Evolutionary conservation across 768 basidiomycete genomes (phyloP), one percentile per base, ranked within the genome.

Genomic region (Daedaleopsis sinensis): DNA sequence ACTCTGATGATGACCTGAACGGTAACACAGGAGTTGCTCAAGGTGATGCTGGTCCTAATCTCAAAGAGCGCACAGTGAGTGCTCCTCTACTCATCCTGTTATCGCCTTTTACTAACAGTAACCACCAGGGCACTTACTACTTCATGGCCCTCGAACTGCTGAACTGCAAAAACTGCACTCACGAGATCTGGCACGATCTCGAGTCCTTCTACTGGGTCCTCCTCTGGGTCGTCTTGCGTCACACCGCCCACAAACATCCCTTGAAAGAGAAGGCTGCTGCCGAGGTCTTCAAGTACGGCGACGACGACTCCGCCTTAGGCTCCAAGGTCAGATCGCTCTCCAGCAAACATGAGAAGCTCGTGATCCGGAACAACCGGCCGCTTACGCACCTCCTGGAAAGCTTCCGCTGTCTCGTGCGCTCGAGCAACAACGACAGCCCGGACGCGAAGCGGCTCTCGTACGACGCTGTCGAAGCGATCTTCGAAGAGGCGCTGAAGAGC

Each of bases 161-260:
- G n/a, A 5, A 37, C 10, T 19, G 5, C 1, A 23, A 1, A 9
- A 1, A 37, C 37, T 9, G 11, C 3, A 2, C 10, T 15, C 35
- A 5, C 48, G 49, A 16, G 7, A 37, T 36, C n/a, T 32, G 3
- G 23, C 59, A 55, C 18, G 59, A 61, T 37, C 53, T 58, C 18
- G 58, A 59, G 44, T 59, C 58, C 9, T 39, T 54, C 58, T 61
- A 50, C 37, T 61, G 59, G 59, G 37, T 55, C 16, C 48, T 61
- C 47, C 18, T 65, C 11, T 65, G 55, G 59, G 19, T 58, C 24
- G 49, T 61, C 19, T 51, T 65, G 5, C 59, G 57, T 5, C 59
- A 61, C 49, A 55, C 59, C 1, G 1, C 48, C 8, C 51, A 62
- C 32, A 36, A 43, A 10, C 42, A 13, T 11, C 35, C 35, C 21